Evolutionary conservation across 768 basidiomycete species (phyloP), one percentile per base, ranked within the genome.

Genomic region (Tephrocybe sp.): DNA sequence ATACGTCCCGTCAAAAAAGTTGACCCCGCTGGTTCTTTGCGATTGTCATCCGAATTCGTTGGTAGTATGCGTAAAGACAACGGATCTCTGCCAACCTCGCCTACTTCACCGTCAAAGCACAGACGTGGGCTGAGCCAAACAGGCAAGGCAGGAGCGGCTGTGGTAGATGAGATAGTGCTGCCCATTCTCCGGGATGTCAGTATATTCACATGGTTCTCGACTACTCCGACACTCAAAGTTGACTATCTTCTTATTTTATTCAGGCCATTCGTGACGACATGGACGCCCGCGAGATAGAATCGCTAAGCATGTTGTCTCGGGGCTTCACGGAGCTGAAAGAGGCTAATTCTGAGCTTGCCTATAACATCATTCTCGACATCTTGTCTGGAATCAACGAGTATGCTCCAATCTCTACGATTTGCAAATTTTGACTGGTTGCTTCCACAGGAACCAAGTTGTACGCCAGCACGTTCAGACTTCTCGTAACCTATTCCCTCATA

Each of bases 1-100:
- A 91, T 98, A 59, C 79, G 93, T 45, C 94, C 94, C 0, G 84
- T 95, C 53, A 95, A 94, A 78, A 91, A 90, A 60, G 84, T 95
- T 24, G 93, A 97, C 63, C 77, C 86, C 4, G 74, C 77, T 10
- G 83, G 86, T 3, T 93, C 91, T 4, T 69, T 92, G 12, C 74
- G 84, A 53, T 65, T 89, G 16, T 92, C 91, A 1, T 77, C 82
- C 9, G 93, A 91, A 58, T 94, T 81, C 61, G 83, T 93, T 23
- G 92, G 91, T 9, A 89, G 76, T 54, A 61, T 83, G 49, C 75
- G 84, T 43, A 77, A 77, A 63, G 88, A 81, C 18, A 75, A 73
- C 50, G 62, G 65, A 13, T 68, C 74, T 8, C 61, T 76, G 3
- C 77, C 81, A 2, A 69, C 76, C 13, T 80, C 78, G 19, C 78